Evolutionary conservation across 1,284 basidiomycete genomes (phyloP).

Genomic region (Moesziomyces globuligerus): DNA sequence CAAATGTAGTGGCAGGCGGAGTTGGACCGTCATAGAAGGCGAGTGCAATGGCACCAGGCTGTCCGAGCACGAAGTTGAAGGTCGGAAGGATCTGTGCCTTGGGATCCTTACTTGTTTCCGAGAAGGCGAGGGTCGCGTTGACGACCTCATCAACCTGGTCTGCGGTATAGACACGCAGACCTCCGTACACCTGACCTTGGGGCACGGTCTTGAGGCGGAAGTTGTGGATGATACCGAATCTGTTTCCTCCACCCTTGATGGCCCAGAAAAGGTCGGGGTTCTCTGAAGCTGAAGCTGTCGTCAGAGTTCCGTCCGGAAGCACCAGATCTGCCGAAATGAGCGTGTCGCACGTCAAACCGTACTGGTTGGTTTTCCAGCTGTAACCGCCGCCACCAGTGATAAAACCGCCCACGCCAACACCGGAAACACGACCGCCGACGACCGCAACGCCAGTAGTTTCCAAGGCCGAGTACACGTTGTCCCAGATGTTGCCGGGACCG

Average conservation of each 20-base stretch:
- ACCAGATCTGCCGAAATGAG: conserved; percentile 48
- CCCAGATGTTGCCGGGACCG: conserved; percentile 53
- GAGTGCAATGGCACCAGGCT: conserved; percentile 36
- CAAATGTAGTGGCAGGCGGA: conserved; percentile 30
- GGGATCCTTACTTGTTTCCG: conserved; percentile 49
- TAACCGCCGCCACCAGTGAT: conserved; percentile 53
- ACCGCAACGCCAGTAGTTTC: conserved; percentile 33
- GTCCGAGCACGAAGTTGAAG: conserved; percentile 46
- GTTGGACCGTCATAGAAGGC: conserved; percentile 51
- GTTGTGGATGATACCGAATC: conserved; percentile 50
- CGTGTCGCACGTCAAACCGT: conserved; percentile 49
- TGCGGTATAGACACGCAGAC: conserved; percentile 39
- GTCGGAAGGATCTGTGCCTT: conserved; percentile 54
- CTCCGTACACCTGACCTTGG: conserved; percentile 51
- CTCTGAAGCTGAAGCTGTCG: conserved; percentile 31
- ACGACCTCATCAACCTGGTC: conserved; percentile 45
- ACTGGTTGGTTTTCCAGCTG: conserved; percentile 53
- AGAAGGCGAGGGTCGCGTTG: conserved; percentile 46
- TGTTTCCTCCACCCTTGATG: conserved; percentile 53
- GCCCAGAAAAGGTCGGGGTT: conserved; percentile 53
- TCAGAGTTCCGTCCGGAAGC: conserved; percentile 47
- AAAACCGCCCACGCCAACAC: conserved; percentile 57
- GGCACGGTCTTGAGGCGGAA: conserved; percentile 49
- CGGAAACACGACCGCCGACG: conserved; percentile 53
- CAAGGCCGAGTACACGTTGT: conserved; percentile 48